phyloP scores from a whole-genome alignment of 306 rosid species.

The Canavalia ensiformis region DNA sequence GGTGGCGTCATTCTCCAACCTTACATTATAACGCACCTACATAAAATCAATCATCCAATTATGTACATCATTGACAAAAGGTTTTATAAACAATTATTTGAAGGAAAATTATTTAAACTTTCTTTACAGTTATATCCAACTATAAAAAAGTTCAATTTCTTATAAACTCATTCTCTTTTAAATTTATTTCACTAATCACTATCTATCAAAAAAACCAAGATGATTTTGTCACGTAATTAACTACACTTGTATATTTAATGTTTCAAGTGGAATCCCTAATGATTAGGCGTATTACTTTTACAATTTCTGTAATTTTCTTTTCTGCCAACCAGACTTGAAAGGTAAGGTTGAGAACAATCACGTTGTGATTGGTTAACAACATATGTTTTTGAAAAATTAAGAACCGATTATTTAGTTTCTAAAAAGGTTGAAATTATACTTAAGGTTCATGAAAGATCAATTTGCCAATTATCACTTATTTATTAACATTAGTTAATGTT shows the following conservation, averaged over 20 bases:
- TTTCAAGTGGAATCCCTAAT: not conserved
- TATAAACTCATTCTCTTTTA: not conserved
- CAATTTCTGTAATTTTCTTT: not conserved
- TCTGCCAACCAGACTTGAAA: constrained; percentile 4
- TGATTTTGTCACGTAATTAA: constrained; percentile 9
- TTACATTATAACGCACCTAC: not conserved
- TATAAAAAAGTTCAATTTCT: not conserved
- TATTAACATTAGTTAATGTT: too few species aligned
- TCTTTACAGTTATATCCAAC: not conserved
- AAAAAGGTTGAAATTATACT: not conserved
- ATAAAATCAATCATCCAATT: constrained; percentile 38
- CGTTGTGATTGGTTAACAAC: not conserved
- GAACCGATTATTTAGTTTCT: not conserved
- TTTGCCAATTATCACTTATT: too few species aligned
- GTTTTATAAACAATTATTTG: constrained; percentile 35
- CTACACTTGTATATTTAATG: constrained; percentile 6
- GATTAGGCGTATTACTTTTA: not conserved
- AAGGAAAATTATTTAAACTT: not conserved
- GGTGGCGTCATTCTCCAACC: constrained; percentile 35
- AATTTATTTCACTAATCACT: constrained; percentile 7
- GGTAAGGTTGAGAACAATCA: not conserved
- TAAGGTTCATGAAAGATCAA: too few species aligned
- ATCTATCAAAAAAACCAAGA: not conserved
- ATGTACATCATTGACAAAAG: not conserved
- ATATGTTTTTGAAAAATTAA: too few species aligned